Evolutionary conservation across 257 asterid genomes (phyloP).

Genomic region (Linaria vulgaris): DNA sequence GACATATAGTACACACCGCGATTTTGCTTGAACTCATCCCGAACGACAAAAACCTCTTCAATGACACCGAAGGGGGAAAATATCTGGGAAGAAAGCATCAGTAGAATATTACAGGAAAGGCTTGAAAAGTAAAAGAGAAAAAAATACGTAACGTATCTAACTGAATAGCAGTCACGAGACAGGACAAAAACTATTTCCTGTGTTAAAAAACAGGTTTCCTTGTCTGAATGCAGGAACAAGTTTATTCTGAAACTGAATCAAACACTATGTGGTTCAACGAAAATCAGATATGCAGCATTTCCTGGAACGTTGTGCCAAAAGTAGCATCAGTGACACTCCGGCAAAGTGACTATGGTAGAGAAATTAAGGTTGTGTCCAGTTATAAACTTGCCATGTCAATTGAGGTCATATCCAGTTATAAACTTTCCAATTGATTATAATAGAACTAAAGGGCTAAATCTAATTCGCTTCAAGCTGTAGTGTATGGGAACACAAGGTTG

Average conservation of each 20-base stretch:
- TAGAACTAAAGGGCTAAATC: conserved; percentile 8
- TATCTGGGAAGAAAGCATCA: conserved; percentile 52
- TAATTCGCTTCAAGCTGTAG: conserved; percentile 14
- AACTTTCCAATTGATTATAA: conserved; percentile 10
- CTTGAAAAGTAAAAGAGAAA: conserved; percentile 3
- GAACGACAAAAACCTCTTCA: conserved; percentile 70
- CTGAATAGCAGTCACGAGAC: not conserved
- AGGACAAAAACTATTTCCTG: not conserved
- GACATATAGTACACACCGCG: conserved; percentile 58
- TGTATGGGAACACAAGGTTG: conserved; percentile 8
- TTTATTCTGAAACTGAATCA: not conserved
- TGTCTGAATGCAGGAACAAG: not conserved
- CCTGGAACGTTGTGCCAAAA: conserved; percentile 5
- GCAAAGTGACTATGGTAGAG: not conserved
- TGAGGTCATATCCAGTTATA: not conserved
- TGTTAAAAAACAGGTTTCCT: not conserved
- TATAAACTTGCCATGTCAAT: not conserved
- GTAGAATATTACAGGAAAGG: conserved; percentile 24
- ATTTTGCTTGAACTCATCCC: conserved; percentile 67
- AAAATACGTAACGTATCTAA: conserved; percentile 3
- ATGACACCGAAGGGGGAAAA: conserved; percentile 75
- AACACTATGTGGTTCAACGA: not conserved
- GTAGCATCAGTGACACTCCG: not conserved
- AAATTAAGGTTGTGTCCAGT: not conserved
- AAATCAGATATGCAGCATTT: conserved; percentile 7